Conservation (phyloP, 768 basidiomycete species). For the Trametes meyenii region DNA sequence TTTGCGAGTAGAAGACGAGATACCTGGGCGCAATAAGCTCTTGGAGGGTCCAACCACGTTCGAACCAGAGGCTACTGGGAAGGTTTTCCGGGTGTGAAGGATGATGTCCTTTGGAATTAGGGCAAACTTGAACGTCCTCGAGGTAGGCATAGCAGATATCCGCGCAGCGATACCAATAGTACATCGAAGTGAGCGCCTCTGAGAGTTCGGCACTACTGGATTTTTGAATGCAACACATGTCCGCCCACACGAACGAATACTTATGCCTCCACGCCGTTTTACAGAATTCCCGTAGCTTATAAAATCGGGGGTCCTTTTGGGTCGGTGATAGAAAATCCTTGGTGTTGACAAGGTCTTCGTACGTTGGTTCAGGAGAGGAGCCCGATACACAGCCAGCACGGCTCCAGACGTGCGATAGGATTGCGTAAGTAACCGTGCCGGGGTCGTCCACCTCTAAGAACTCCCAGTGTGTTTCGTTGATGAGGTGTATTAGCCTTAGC, state of each 20-base stretch:
- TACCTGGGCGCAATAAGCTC: background rate
- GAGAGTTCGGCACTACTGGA: background rate
- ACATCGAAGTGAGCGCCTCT: background rate
- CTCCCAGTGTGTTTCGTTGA: background rate
- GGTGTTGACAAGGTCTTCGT: background rate
- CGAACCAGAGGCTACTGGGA: background rate
- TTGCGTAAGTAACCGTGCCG: background rate
- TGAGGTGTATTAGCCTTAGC: no score
- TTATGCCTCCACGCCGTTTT: background rate
- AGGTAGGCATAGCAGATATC: background rate
- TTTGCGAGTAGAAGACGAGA: background rate
- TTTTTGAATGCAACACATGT: background rate
- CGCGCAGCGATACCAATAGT: background rate
- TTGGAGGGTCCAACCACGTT: background rate
- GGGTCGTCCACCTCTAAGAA: background rate
- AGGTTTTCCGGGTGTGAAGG: background rate
- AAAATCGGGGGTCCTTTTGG: background rate
- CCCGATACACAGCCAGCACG: background rate
- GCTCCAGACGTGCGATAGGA: background rate
- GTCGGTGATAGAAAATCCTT: background rate
- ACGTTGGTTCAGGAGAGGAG: background rate
- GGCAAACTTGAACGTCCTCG: no score
- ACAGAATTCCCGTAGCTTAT: background rate
- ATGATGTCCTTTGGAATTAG: no score
- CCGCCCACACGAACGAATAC: background rate